Evolutionary conservation across 768 basidiomycete species (phyloP).

Genomic region (Neoboletus subvelutipes): DNA sequence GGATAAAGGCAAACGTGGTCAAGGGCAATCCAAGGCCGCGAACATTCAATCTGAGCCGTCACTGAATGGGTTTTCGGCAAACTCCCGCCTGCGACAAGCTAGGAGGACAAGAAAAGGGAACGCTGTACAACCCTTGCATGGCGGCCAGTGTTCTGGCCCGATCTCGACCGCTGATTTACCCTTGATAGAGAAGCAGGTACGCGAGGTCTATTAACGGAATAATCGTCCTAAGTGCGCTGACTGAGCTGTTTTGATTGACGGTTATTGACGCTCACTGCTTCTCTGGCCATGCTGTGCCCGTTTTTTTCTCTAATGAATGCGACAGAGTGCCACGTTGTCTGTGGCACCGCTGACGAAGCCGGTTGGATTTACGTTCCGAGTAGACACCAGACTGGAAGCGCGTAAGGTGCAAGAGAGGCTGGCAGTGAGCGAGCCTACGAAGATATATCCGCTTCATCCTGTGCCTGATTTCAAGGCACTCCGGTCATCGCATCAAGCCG

Average conservation of each 20-base stretch:
- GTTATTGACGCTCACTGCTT: conserved; percentile 5
- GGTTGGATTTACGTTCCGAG: conserved; percentile 52
- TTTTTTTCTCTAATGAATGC: conserved; percentile 7
- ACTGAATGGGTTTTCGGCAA: conserved; percentile 4
- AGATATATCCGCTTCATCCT: conserved; percentile 18
- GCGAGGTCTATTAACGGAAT: conserved; percentile 25
- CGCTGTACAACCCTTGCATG: neutral
- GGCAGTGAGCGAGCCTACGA: conserved; percentile 27
- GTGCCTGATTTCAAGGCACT: conserved; percentile 57
- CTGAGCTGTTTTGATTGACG: conserved; percentile 10
- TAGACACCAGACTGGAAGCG: conserved; percentile 48
- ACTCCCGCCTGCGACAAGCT: conserved; percentile 1
- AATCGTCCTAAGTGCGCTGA: conserved; percentile 27
- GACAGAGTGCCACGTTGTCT: conserved; percentile 25
- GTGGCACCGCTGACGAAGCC: conserved; percentile 43
- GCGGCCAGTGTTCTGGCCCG: conserved; percentile 15
- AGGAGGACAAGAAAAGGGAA: neutral
- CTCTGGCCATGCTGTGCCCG: conserved; percentile 18
- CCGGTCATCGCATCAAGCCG: conserved; percentile 45
- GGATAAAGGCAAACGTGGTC: conserved; percentile 14
- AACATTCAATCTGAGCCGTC: neutral
- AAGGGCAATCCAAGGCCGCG: conserved; percentile 4
- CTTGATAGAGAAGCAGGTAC: conserved; percentile 32
- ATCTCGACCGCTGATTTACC: conserved; percentile 23
- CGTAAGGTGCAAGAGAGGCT: conserved; percentile 41